Percentiles rank a stretch among this genome's conserved stretches.
These are phyloP conservation scores for Flueggea neowawraea DNA, from an alignment of 441 rosid species.

Conservation along the genomic window DNA sequence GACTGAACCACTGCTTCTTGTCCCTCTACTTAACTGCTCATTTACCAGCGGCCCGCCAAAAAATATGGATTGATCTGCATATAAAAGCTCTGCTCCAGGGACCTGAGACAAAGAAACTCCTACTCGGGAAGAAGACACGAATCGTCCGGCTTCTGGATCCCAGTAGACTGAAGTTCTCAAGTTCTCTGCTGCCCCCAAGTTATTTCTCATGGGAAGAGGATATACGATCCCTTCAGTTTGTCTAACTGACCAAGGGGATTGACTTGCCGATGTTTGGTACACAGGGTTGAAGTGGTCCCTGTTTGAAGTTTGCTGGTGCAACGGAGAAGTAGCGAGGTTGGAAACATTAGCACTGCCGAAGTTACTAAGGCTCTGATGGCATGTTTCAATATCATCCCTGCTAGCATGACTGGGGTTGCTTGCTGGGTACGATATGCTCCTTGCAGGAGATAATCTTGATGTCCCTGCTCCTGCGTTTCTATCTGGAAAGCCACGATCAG, in stretches of 20 bases:
- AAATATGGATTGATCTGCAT: slow-evolving; percentile 59
- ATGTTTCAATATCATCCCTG: slow-evolving; percentile 55
- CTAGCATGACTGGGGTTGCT: slow-evolving; percentile 42
- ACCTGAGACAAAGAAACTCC: slow-evolving; percentile 32
- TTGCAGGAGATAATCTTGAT: slow-evolving; percentile 31
- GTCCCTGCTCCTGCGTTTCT: slow-evolving; percentile 34
- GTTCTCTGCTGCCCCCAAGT: slow-evolving; percentile 28
- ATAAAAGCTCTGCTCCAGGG: slow-evolving; percentile 49
- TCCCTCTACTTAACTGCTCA: slow-evolving; percentile 38
- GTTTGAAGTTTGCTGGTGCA: slow-evolving; percentile 38
- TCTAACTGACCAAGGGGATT: slow-evolving; percentile 51
- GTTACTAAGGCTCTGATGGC: slow-evolving; percentile 49
- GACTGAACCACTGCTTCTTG: slow-evolving; percentile 27
- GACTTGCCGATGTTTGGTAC: slow-evolving; percentile 53
- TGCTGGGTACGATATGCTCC: slow-evolving; percentile 46
- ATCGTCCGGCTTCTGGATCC: slow-evolving; percentile 92
- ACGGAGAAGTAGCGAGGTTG: slow-evolving; percentile 35
- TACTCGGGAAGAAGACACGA: slow-evolving; percentile 55
- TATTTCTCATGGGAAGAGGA: slow-evolving; percentile 18
- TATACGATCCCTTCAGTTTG: slow-evolving; percentile 28
- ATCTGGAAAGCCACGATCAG: slow-evolving; percentile 38
- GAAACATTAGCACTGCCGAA: slow-evolving; percentile 56
- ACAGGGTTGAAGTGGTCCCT: slow-evolving; percentile 79
- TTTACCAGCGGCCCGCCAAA: slow-evolving; percentile 61
- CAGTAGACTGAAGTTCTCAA: slow-evolving; percentile 63